Evolutionary conservation across 305 asterid genomes (phyloP), one percentile per base, ranked within the genome.

Genomic region (Ruellia speciosa): DNA sequence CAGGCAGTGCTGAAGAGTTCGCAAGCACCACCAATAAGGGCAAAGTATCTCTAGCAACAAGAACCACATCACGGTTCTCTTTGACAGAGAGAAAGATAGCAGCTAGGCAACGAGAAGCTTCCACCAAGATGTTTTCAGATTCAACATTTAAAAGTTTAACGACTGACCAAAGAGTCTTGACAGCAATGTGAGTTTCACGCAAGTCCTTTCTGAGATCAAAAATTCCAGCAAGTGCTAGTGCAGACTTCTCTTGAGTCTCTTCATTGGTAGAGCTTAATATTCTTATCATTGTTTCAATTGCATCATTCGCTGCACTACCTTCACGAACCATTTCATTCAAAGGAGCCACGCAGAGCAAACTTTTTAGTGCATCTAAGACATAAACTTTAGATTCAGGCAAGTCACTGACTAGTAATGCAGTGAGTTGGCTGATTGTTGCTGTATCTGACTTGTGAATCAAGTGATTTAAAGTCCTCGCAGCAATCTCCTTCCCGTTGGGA

Each of bases 281-380:
- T 75, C 83, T 93, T 69, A 93, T 79, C 90, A 93, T 85, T 13
- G 95, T 93, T 76, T 87, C 95, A 60, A 93, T 75, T 34, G 99
- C 97, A 79, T 93, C 99, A 75, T 89, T 93, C 66, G 95, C 85
- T 39, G 99, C 99, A 81, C 96, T 86, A 56, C 99, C 99, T 82
- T 87, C 97, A 46, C 90, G 96, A 31, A 83, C 73, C 77, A 93
- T 77, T 60, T 93, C 99, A 34, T 16, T 75, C 59, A 87, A 70
- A 54, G 95, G 92, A 57, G 85, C 99, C 74, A 89, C 96, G 28
- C 83, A 85, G 68, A 93, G 96, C 83, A 89, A 72, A 70, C 95
- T 93, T 79, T 79, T 89, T 67, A 93, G 73, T 54, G 99, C 97
- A 67, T 85, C 94, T 55, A 93, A 75, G 61, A 93, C 96, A 63